phyloP scores from a whole-genome alignment of 1,284 basidiomycete genomes.

The Pseudozyma sp. region DNA sequence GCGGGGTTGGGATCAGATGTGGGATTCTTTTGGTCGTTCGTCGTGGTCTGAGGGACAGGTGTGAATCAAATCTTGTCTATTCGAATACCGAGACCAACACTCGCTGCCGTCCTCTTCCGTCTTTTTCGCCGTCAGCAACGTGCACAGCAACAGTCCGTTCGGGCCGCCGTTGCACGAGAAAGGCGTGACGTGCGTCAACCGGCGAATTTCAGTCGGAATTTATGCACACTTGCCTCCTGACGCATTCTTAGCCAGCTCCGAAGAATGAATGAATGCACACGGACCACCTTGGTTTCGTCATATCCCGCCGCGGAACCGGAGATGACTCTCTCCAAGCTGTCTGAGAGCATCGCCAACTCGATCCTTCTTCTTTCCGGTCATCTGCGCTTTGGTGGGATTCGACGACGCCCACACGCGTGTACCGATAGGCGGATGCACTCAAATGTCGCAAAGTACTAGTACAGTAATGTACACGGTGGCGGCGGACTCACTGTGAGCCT shows the following conservation, averaged over 20 bases:
- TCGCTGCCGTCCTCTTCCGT: not conserved
- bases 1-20: too few species aligned
- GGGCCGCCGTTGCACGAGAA: not conserved
- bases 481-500: not conserved
- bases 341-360: too few species aligned
- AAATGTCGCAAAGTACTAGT: too few species aligned
- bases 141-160: not conserved
- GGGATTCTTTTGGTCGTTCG: too few species aligned
- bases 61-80: not conserved
- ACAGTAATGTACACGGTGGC: too few species aligned
- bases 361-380: too few species aligned
- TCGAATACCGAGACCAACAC: not conserved
- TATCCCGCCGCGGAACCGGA: not conserved
- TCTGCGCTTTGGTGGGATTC: too few species aligned
- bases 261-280: conserved; percentile 4
- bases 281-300: conserved; percentile 18
- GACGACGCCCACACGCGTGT: too few species aligned
- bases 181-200: conserved; percentile 7
- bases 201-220: conserved; percentile 12
- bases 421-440: too few species aligned
- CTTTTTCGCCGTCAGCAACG: not conserved
- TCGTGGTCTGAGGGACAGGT: too few species aligned
- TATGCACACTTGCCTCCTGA: conserved; percentile 11
- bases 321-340: too few species aligned
- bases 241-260: conserved; percentile 11